A percentile compares a stretch with the other conserved stretches of the same genome.
Evolutionary conservation across 306 rosid genomes (phyloP).

Genomic region (Citrullus amarus): DNA sequence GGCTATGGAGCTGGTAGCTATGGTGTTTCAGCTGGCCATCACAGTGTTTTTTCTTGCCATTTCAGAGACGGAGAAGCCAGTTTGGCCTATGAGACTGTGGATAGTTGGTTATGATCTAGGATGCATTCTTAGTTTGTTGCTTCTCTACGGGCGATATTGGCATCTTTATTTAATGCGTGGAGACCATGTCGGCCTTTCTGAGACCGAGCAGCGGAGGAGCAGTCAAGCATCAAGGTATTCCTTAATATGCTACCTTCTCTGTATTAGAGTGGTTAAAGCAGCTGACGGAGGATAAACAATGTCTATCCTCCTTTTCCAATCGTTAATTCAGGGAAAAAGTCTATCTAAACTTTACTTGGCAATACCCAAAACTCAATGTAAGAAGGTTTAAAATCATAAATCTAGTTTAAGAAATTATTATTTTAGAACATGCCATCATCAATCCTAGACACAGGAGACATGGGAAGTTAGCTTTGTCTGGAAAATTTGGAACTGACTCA

Average conservation of each 20-base stretch:
- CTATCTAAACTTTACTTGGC: not conserved
- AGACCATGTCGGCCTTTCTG: slow-evolving; percentile 44
- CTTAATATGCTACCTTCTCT: not conserved
- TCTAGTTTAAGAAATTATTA: not conserved
- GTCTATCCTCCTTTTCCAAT: not conserved
- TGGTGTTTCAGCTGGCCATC: slow-evolving; percentile 52
- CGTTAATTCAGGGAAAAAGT: not conserved
- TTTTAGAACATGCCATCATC: not conserved
- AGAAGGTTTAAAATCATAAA: not conserved
- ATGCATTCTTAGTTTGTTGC: slow-evolving; percentile 52
- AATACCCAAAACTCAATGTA: not conserved
- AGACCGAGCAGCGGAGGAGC: slow-evolving; percentile 61
- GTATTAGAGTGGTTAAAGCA: not conserved
- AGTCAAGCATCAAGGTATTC: slow-evolving; percentile 71
- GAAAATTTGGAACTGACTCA: not conserved
- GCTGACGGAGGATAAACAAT: not conserved
- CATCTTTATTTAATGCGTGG: slow-evolving; percentile 34
- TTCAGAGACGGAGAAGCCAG: slow-evolving; percentile 67
- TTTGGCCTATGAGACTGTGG: slow-evolving; percentile 99
- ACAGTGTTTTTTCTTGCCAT: slow-evolving; percentile 40
- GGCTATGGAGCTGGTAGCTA: slow-evolving; percentile 55
- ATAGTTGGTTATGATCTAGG: slow-evolving; percentile 76
- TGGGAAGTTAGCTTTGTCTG: not conserved
- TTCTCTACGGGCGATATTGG: slow-evolving; percentile 68
- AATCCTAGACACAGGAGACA: not conserved